Percentiles rank a stretch among this genome's conserved stretches.
These are phyloP conservation scores for Rubia yunnanensis DNA, from an alignment of 257 asterid species.

Conservation along the genomic window DNA sequence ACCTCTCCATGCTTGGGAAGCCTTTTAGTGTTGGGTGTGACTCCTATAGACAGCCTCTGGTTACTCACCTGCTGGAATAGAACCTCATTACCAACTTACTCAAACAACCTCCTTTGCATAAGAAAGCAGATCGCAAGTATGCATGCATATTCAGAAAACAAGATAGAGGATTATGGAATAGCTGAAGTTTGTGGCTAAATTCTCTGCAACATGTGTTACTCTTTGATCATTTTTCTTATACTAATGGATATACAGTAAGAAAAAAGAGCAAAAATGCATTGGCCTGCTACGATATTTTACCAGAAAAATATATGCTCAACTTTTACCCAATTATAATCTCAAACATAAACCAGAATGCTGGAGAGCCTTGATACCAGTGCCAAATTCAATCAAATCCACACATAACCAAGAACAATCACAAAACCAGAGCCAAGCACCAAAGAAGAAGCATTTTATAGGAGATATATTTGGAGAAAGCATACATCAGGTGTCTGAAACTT, in stretches of 20 bases:
- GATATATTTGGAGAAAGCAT: conserved; percentile 20
- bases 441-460: background rate
- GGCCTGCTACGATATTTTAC: background rate
- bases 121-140: background rate
- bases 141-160: background rate
- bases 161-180: background rate
- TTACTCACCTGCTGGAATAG: conserved; percentile 39
- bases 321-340: background rate
- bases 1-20: conserved; percentile 79
- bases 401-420: background rate
- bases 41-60: conserved; percentile 59
- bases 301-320: background rate
- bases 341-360: background rate
- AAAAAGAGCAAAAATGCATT: background rate
- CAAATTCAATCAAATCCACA: background rate
- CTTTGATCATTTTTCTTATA: background rate
- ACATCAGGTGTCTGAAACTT: conserved; percentile 74
- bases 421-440: background rate
- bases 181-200: background rate
- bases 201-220: background rate
- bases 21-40: conserved; percentile 71
- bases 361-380: background rate
- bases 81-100: background rate
- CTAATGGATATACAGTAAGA: background rate
- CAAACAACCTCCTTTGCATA: background rate